Evolutionary conservation across 116 monocot genomes (phyloP), one percentile per base, ranked within the genome.

Genomic region (Posidonia oceanica): DNA sequence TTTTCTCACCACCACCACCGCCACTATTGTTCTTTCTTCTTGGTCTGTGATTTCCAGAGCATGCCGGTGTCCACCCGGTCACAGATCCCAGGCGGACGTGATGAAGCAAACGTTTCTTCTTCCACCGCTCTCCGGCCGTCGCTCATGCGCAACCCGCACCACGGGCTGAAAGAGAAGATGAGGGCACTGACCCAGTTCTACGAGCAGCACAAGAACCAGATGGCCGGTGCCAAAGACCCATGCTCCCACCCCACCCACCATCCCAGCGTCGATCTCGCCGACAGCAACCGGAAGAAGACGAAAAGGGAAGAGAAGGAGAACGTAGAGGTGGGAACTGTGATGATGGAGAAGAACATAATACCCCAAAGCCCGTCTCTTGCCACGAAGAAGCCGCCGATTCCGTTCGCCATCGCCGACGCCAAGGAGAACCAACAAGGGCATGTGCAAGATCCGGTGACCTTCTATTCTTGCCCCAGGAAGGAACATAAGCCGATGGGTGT

Each of bases 141-240:
- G 3, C 23, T 76, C 3, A 60, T 68, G n/a, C 69, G 80, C 20
- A 83, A 84, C 74, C 91, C 94, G 10, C 92, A 98, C 42, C 87
- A 87, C 52, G 84, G 82, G 6, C 86, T 98, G 39, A 89, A 90
- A 79, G 98, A 98, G 77, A 98, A 98, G 87, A 85, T 98, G 98
- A 82, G 77, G 52, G 85, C 89, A 7, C 81, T 98, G 54, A 90
- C 92, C 36, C 80, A 80, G 20, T 72, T 84, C 69, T 93, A 98
- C 73, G 98, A 90, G 72, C 94, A 98, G 84, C 93, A 90, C 72
- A 72, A 88, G 76, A 71, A 70, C 61, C 85, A 84, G 61, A 65
- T 75, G 42, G 75, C 81, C 39, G 52, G 63, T 13, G 61, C 69
- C 20, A 60, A 63, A 48, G 69, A 22, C 63, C 11, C 68, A 23